Conservation (phyloP, 176 grass and related monocot species). For the Echinochloa phyllopogon region DNA sequence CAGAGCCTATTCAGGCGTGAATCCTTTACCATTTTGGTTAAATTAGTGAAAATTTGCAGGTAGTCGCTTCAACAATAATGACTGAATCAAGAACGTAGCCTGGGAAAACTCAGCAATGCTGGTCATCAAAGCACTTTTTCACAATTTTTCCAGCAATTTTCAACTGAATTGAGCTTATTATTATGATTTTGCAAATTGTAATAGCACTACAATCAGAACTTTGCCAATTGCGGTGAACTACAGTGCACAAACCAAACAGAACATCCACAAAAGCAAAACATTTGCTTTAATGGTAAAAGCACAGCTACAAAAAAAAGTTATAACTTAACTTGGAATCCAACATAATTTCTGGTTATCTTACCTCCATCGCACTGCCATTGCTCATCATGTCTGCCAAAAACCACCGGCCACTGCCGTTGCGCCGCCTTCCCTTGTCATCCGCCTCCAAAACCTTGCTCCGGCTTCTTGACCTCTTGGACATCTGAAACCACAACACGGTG, state of each 20-base stretch:
- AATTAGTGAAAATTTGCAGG: not conserved
- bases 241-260: not conserved
- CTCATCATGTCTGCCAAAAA: constrained; percentile 39
- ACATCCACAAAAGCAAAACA: not conserved
- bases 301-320: not conserved
- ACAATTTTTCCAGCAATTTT: constrained; percentile 17
- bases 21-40: not conserved
- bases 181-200: not conserved
- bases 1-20: not conserved
- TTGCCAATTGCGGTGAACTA: not conserved
- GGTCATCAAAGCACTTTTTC: not conserved
- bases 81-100: not conserved
- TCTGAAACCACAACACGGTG: constrained; percentile 1
- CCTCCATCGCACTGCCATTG: constrained; percentile 55
- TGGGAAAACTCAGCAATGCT: not conserved
- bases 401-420: constrained; percentile 21
- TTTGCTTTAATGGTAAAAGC: not conserved
- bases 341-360: constrained; percentile 15
- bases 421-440: constrained; percentile 42
- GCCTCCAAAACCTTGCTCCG: constrained; percentile 48
- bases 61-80: not conserved
- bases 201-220: not conserved
- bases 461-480: constrained; percentile 50
- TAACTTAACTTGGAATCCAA: not conserved
- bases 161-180: not conserved